phyloP scores from a whole-genome alignment of 2,329 filamentous ascomycete genomes.

The Ophiostoma ips region DNA sequence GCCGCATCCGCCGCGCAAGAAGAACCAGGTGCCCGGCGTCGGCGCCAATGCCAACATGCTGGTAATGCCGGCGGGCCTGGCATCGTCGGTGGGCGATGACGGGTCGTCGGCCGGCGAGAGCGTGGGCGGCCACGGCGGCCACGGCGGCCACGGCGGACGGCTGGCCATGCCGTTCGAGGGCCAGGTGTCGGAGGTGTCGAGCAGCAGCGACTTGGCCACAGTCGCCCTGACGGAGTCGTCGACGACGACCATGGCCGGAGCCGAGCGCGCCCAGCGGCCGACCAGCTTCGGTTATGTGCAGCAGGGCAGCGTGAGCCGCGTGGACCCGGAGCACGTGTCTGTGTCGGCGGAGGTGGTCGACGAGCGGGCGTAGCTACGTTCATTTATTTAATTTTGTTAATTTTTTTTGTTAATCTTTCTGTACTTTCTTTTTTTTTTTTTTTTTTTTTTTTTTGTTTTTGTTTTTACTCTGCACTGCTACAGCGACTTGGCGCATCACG shows the following conservation, averaged over 20 bases:
- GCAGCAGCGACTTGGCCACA: constrained; percentile 32
- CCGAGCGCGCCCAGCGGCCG: constrained; percentile 30
- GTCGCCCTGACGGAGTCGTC: constrained; percentile 20
- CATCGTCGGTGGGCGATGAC: neutral
- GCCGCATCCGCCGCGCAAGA: constrained; percentile 49
- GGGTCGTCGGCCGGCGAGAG: neutral
- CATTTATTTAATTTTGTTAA: neutral
- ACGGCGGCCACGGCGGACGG: neutral
- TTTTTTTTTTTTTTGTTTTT: neutral
- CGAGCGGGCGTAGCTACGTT: constrained; percentile 1
- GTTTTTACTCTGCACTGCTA: neutral
- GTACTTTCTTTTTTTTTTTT: neutral
- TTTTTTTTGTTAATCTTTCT: neutral
- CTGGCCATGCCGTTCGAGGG: constrained; percentile 41
- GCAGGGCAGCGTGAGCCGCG: constrained; percentile 41
- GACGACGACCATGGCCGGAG: constrained; percentile 10
- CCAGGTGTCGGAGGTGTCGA: constrained; percentile 31
- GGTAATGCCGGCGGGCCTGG: neutral
- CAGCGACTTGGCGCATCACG: constrained; percentile 7
- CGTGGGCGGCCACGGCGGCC: neutral
- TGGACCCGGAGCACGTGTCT: constrained; percentile 36
- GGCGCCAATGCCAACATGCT: neutral
- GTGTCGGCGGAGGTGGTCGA: constrained; percentile 43
- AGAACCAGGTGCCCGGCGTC: constrained; percentile 41
- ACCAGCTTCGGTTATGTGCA: constrained; percentile 43